Conservation (phyloP, 176 grass and related monocot genomes). For the Phyllostachys edulis region DNA sequence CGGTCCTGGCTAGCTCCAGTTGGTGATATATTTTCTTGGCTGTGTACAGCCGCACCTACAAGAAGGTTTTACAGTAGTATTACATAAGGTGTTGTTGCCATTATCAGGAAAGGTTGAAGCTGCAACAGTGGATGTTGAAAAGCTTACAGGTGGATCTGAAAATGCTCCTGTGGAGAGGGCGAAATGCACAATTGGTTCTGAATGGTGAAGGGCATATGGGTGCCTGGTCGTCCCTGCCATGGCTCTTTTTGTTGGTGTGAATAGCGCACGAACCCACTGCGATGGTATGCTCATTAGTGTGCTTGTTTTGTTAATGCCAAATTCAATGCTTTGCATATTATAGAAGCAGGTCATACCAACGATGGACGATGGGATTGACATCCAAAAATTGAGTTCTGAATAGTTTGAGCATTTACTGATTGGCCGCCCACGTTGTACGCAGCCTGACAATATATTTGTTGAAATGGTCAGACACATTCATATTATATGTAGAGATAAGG, state of each 20-base stretch:
- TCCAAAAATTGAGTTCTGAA: slow-evolving; percentile 87
- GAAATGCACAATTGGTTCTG: slow-evolving; percentile 73
- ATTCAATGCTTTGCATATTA: background rate
- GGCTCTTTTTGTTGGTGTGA: slow-evolving; percentile 54
- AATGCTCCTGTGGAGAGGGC: slow-evolving; percentile 79
- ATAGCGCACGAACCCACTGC: slow-evolving; percentile 63
- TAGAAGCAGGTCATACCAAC: slow-evolving; percentile 53
- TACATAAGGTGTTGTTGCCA: background rate
- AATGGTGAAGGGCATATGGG: slow-evolving; percentile 57
- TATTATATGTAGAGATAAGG: background rate
- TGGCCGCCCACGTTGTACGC: slow-evolving; percentile 86
- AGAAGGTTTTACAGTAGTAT: background rate
- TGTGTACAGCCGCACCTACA: slow-evolving; percentile 75
- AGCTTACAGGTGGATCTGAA: slow-evolving; percentile 81
- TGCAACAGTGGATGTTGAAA: background rate
- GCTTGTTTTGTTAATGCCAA: background rate
- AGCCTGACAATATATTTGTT: slow-evolving; percentile 45
- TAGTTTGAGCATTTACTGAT: slow-evolving; percentile 81
- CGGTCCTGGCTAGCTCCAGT: slow-evolving; percentile 56
- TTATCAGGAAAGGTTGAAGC: background rate
- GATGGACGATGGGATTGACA: slow-evolving; percentile 86
- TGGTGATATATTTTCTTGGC: slow-evolving; percentile 68
- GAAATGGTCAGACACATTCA: slow-evolving; percentile 31
- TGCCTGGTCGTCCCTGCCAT: slow-evolving; percentile 50
- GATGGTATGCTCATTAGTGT: background rate